These are phyloP conservation scores for Claviceps maximensis DNA, from an alignment of 2,329 filamentous ascomycete species.

Conservation along the genomic window DNA sequence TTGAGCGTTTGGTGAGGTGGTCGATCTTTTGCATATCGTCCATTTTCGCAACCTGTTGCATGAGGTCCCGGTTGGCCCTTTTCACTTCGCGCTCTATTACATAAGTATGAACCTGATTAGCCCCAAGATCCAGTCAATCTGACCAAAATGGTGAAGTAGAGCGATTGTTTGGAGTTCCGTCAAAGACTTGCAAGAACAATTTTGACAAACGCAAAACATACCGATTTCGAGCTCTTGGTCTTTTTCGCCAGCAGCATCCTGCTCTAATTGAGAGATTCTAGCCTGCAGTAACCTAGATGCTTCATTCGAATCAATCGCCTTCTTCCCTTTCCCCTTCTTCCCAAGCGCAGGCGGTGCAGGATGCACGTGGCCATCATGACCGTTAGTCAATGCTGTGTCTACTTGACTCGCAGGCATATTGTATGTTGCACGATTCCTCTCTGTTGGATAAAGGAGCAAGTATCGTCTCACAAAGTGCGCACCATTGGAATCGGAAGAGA, in stretches of 20 bases:
- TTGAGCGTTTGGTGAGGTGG: constrained; percentile 77
- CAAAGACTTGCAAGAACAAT: background rate
- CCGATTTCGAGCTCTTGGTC: constrained; percentile 94
- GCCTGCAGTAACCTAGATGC: constrained; percentile 84
- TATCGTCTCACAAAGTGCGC: constrained; percentile 7
- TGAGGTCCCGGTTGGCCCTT: constrained; percentile 82
- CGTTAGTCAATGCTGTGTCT: constrained; percentile 29
- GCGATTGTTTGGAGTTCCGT: background rate
- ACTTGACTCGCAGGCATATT: constrained; percentile 27
- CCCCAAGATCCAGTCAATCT: background rate
- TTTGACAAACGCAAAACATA: constrained; percentile 21
- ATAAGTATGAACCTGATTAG: constrained; percentile 2
- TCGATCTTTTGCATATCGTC: constrained; percentile 87
- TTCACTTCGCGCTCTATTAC: constrained; percentile 76
- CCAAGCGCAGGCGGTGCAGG: constrained; percentile 26
- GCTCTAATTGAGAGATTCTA: constrained; percentile 89
- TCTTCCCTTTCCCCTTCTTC: constrained; percentile 82
- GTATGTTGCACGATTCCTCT: constrained; percentile 10
- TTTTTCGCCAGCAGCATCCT: constrained; percentile 84
- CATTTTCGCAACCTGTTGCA: constrained; percentile 81
- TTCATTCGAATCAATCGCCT: constrained; percentile 71
- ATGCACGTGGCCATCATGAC: constrained; percentile 26
- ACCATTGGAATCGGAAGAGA: background rate
- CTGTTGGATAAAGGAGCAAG: constrained; percentile 5
- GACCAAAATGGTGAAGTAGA: background rate